A percentile compares a stretch with the other conserved stretches of the same genome.
Evolutionary conservation across 1,139 yeast species (phyloP).

Genomic region (Blastobotrys elegans): DNA sequence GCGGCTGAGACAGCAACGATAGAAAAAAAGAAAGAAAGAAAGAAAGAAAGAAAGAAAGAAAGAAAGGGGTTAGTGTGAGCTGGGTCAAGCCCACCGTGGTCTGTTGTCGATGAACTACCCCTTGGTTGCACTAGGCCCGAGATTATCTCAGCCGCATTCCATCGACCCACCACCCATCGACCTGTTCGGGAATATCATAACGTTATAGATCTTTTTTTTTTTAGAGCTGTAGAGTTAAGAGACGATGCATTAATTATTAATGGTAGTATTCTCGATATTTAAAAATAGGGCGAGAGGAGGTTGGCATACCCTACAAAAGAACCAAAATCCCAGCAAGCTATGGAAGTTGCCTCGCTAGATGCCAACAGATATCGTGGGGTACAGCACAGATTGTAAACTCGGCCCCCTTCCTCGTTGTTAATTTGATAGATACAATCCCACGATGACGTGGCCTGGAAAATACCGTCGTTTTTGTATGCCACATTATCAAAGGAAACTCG

Average conservation of each 20-base stretch:
- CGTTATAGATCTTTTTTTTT: not conserved
- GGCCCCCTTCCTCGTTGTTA: not conserved
- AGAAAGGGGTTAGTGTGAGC: too few species aligned
- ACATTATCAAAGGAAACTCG: slow-evolving; percentile 1
- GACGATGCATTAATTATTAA: not conserved
- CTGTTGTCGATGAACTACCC: too few species aligned
- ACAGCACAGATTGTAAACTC: slow-evolving; percentile 11
- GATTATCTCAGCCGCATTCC: too few species aligned
- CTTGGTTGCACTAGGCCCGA: too few species aligned
- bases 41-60: too few species aligned
- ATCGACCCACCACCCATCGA: too few species aligned
- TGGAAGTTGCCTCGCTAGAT: slow-evolving; percentile 11
- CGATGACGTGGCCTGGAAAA: not conserved
- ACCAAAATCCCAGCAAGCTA: slow-evolving; percentile 16
- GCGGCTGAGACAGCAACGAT: too few species aligned
- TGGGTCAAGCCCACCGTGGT: too few species aligned
- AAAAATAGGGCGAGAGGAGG: slow-evolving; percentile 2
- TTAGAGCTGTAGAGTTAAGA: not conserved
- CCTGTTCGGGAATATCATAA: too few species aligned
- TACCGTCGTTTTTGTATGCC: not conserved
- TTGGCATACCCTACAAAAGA: slow-evolving; percentile 6
- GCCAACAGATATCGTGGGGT: slow-evolving; percentile 13
- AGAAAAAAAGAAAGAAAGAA: too few species aligned
- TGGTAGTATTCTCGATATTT: not conserved
- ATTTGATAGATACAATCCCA: not conserved